Base-by-base conservation (phyloP, 768 basidiomycete genomes). In the Hygrophoropsis aurantiaca region DNA sequence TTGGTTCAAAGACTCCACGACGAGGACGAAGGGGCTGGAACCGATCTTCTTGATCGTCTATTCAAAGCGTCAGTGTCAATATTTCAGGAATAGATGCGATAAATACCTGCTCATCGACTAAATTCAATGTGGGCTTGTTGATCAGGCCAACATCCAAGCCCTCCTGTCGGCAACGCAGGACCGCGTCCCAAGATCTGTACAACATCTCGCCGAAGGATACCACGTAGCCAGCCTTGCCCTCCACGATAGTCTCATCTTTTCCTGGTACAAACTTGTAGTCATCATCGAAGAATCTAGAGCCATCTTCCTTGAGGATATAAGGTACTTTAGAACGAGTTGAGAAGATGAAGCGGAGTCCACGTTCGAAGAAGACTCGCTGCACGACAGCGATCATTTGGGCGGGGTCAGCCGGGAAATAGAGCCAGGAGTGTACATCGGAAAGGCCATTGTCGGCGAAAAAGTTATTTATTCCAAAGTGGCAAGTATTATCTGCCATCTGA, bases 291-390 rank as follows among this genome's bases (percentile, higher is more conserved):
- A 77, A 82, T 47, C 71, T 78, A 34, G 78, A 73, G 10, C 89
- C 84, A 56, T 91, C 82, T 57, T 82, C 83, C 59, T 85, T 79
- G 51, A 92, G 79, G 62, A 94, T 85, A 70, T 81, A 91, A 21
- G 91, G 91, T 3, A 93, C 87, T 67, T 94, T 94, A 25, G 91
- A 81, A 34, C 91, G 87, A 4, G 91, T 93, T 5, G 89, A 92
- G 70, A 93, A 93, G 57, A 94, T 70, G 66, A 93, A 93, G 48
- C 91, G 85, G 11, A 93, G 35, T 18, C 91, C 90, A 34, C 79
- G 79, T 50, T 90, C 78, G 67, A 91, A 92, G 75, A 94, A 91
- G 23, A 92, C 87, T 16, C 75, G 75, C 54, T 85, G 68, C 57
- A 94, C 74, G 58, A 91, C 68, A 25, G 87, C 86, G 39, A 77